Evolutionary conservation across 2,329 filamentous ascomycete genomes (phyloP), one percentile per base, ranked within the genome.

Genomic region (Aspergillus thermomutatus): DNA sequence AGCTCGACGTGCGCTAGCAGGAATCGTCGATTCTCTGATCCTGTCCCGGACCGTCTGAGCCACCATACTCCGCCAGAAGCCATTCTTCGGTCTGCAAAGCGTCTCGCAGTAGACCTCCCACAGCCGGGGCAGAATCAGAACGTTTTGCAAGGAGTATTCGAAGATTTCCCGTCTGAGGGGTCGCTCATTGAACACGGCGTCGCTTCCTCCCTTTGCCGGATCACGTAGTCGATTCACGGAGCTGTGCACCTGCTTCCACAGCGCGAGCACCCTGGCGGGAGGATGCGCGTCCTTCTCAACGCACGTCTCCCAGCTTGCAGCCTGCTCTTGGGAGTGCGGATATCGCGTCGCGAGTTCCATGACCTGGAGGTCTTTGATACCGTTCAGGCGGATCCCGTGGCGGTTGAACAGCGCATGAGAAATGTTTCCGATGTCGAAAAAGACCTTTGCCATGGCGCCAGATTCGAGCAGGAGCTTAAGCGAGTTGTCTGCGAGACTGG

Each of bases 371-470:
- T 87, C 82, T 2, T 78, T 58, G 9, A 85, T 64, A 0, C 80
- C 78, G 0, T 60, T 56, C 0, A 86, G 62, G 0, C 55, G 25
- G 58, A 87, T 72, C 0, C 64, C 43, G 59, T 71, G 84, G 34
- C 76, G 79, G 47, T 46, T 64, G 63, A 74, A 83, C 0, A 87
- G 67, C 0, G 83, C 82, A 60, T 86, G 80, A 0, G 83, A 82
- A 61, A 85, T 82, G 59, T 81, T 82, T 2, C 83, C 80, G 17
- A 87, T 73, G 57, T 87, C 83, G 62, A 85, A 86, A 57, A 86
- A 77, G 28, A 80, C 78, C 60, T 86, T 86, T 0, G 70, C 67
- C 17, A 80, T 77, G 0, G 49, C 8, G 0, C 58, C 6, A 0
- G 72, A 75, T 65, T 85, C 78, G 1, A 85, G 66, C 9, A 85